phyloP scores from a whole-genome alignment of 345 rosid species.

The Punica granatum region DNA sequence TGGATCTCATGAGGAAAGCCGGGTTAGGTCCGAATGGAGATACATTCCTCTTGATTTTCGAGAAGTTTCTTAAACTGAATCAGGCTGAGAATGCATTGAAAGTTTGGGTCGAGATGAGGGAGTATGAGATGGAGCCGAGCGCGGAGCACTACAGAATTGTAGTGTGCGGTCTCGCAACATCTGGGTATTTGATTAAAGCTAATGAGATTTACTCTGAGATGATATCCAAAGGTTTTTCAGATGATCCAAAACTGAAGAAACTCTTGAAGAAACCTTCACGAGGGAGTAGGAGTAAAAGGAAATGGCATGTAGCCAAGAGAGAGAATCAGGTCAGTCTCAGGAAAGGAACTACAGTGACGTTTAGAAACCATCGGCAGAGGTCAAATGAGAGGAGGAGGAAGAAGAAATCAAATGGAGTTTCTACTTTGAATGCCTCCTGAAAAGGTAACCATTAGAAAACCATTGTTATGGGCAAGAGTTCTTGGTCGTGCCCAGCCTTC shows the following conservation, averaged over 20 bases:
- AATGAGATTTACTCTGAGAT: slow-evolving; percentile 55
- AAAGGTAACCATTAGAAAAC: background rate
- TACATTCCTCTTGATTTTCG: slow-evolving; percentile 52
- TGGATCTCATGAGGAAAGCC: slow-evolving; percentile 46
- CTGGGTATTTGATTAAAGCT: slow-evolving; percentile 51
- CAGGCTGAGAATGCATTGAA: slow-evolving; percentile 63
- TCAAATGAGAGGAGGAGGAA: slow-evolving; percentile 8
- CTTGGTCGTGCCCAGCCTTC: background rate
- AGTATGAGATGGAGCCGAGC: slow-evolving; percentile 35
- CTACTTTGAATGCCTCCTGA: background rate
- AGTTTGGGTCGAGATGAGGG: slow-evolving; percentile 68
- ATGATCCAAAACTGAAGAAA: slow-evolving; percentile 67
- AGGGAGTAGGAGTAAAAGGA: slow-evolving; percentile 15
- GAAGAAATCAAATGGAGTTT: slow-evolving; percentile 7
- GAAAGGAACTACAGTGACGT: slow-evolving; percentile 14
- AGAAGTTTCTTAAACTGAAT: slow-evolving; percentile 41
- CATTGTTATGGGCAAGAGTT: background rate
- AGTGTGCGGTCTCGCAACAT: slow-evolving; percentile 52
- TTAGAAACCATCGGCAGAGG: slow-evolving; percentile 10
- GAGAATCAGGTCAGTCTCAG: slow-evolving; percentile 9
- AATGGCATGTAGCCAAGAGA: slow-evolving; percentile 9
- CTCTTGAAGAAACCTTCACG: slow-evolving; percentile 32
- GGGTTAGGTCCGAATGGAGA: slow-evolving; percentile 54
- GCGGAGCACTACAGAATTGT: slow-evolving; percentile 35
- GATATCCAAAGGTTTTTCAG: slow-evolving; percentile 53